Percentiles rank a stretch among this genome's conserved stretches.
Conservation (phyloP, 148 eudicot species). For the Silene conica region DNA sequence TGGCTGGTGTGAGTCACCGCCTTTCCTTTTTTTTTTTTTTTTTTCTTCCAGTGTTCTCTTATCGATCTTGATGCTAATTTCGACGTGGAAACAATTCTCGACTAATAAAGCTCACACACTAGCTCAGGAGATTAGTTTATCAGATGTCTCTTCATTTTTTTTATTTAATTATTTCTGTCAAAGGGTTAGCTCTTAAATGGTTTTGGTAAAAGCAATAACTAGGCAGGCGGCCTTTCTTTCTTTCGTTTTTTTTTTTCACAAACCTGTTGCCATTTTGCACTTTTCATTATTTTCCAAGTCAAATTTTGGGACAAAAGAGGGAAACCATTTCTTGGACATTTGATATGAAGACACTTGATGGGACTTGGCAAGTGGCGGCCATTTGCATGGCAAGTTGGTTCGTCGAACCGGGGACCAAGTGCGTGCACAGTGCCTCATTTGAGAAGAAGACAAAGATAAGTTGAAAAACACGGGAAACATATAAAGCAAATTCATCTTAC, state of each 20-base stretch:
- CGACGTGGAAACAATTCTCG: too few relatives aligned
- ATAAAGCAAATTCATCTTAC: too few relatives aligned
- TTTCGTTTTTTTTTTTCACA: neutral
- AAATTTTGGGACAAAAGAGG: neutral
- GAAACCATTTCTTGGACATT: neutral
- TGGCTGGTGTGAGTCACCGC: neutral
- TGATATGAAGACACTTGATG: neutral
- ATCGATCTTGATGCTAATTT: too few relatives aligned
- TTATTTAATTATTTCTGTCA: neutral
- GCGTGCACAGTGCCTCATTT: too few relatives aligned
- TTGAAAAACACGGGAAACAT: too few relatives aligned
- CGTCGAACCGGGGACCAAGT: too few relatives aligned
- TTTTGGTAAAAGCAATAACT: neutral
- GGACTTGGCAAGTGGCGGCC: too few relatives aligned
- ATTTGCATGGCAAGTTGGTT: too few relatives aligned
- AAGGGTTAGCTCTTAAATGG: neutral
- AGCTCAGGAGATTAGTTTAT: neutral
- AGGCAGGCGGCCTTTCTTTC: neutral
- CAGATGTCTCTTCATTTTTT: neutral
- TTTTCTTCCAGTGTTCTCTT: neutral
- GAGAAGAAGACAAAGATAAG: too few relatives aligned
- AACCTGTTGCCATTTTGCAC: neutral
- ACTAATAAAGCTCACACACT: too few relatives aligned
- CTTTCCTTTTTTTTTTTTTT: neutral
- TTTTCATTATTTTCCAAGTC: neutral